Conservation (phyloP, 1,284 basidiomycete species). For the Sporisorium reilianum region DNA sequence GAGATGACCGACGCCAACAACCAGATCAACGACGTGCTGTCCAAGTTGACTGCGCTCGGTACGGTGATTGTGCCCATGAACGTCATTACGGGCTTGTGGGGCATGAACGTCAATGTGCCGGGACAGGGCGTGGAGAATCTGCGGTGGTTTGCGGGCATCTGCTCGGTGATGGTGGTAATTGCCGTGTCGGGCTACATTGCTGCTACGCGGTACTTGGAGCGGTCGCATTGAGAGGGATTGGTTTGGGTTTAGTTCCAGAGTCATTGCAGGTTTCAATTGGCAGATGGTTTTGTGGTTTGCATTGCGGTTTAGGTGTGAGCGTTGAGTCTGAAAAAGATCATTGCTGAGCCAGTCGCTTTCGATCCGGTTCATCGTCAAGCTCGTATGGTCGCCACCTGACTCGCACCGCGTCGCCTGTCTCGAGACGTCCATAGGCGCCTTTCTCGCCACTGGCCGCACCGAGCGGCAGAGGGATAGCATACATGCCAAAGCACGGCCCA, state of each 20-base stretch:
- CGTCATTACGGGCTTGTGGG: slow-evolving; percentile 69
- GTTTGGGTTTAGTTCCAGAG: neutral
- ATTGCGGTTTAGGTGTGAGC: no score
- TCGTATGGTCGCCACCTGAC: slow-evolving; percentile 34
- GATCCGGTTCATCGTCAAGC: slow-evolving; percentile 38
- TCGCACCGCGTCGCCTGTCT: slow-evolving; percentile 37
- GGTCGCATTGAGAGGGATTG: slow-evolving; percentile 20
- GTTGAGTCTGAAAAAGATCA: neutral
- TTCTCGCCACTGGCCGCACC: neutral
- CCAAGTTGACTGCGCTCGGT: slow-evolving; percentile 97
- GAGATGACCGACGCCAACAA: slow-evolving; percentile 93
- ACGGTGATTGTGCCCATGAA: slow-evolving; percentile 84
- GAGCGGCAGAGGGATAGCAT: slow-evolving; percentile 49
- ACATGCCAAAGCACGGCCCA: slow-evolving; percentile 61
- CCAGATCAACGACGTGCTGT: slow-evolving; percentile 96
- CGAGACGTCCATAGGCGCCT: slow-evolving; percentile 23
- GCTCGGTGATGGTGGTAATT: slow-evolving; percentile 63
- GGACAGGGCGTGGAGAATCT: slow-evolving; percentile 63
- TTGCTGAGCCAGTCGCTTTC: neutral
- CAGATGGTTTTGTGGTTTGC: neutral
- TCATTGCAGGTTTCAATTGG: neutral
- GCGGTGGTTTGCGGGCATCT: slow-evolving; percentile 66
- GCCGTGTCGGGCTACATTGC: slow-evolving; percentile 66
- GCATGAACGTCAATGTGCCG: slow-evolving; percentile 69
- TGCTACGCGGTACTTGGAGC: slow-evolving; percentile 65